Percentiles rank a stretch among this genome's conserved stretches.
phyloP scores from a whole-genome alignment of 371 early-diverging fungal species.

The Amoeboaphelidium protococcarum region DNA sequence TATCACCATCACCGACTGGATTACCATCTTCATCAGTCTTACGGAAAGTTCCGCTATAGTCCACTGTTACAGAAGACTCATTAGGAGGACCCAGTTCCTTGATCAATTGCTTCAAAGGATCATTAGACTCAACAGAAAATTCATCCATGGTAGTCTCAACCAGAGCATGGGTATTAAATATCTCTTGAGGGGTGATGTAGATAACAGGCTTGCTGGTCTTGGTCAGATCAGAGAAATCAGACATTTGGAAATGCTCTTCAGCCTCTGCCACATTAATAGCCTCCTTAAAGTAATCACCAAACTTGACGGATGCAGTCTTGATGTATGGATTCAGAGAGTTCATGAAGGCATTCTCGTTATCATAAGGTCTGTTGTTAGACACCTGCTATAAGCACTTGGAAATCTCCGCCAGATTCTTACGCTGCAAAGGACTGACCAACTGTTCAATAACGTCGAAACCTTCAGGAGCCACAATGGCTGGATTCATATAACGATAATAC shows the following conservation, averaged over 20 bases:
- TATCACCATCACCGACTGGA: constrained; percentile 40
- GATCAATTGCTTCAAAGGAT: not conserved
- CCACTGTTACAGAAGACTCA: too few relatives aligned
- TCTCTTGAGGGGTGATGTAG: constrained; percentile 60
- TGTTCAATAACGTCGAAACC: constrained; percentile 78
- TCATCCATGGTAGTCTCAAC: too few relatives aligned
- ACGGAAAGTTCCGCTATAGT: too few relatives aligned
- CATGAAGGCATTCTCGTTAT: constrained; percentile 27
- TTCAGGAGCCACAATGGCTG: constrained; percentile 84
- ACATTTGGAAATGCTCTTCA: constrained; percentile 66
- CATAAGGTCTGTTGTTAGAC: constrained; percentile 43
- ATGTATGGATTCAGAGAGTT: too few relatives aligned
- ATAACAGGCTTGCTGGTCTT: constrained; percentile 58
- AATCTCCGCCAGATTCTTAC: constrained; percentile 83
- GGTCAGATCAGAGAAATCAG: constrained; percentile 58
- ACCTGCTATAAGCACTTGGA: constrained; percentile 79
- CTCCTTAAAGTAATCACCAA: constrained; percentile 4
- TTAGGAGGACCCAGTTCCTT: not conserved
- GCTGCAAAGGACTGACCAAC: constrained; percentile 50
- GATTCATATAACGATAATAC: constrained; percentile 89
- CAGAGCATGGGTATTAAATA: constrained; percentile 67
- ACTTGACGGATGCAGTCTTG: too few relatives aligned
- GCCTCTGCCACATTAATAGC: constrained; percentile 56
- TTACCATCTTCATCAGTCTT: constrained; percentile 30
- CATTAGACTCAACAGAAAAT: not conserved